Evolutionary conservation across 441 rosid species (phyloP), one percentile per base, ranked within the genome.

Genomic region (Croton setiger): DNA sequence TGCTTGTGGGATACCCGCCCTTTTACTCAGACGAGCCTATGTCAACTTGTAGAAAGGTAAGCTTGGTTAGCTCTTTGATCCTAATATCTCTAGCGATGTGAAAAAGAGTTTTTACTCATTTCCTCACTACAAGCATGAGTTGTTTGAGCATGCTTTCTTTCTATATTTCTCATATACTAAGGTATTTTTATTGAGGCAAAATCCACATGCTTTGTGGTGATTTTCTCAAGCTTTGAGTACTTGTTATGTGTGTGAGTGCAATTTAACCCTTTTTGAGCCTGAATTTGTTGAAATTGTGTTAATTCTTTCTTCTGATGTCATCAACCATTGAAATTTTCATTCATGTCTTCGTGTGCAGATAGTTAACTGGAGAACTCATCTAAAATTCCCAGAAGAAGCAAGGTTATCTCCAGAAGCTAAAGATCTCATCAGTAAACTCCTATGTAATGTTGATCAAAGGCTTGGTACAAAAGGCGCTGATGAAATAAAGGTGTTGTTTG

Each of bases 1-100:
- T 93, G 98, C 97, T 93, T 70, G 98, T 93, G 60, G 98, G 98
- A 54, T 93, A 81, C 82, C 97, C 98, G 17, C 98, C 98, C 7
- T 93, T 93, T 82, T 93, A 93, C 85, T 93, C 97, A 8, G 98
- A 93, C 56, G 98, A 90, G 62, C 93, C 97, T 11, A 93, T 93
- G 97, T 82, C 96, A 72, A 93, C 98, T 15, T 93, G 98, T 85
- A 82, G 98, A 75, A 93, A 93, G 96, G 97, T 90, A 77, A 72
- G 20, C 7, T 14, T 41, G 54, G 35, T 47, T 63, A 41, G 35
- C 5, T 18, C 12, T 51, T 20, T 31, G 18, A n/a, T 43, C 9
- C 17, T 44, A 47, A 41, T 53, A 63, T 48, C 33, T 43, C 27
- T n/a, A 7, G 18, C 4, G 31, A 9, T 17, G 20, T 6, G 1